Evolutionary conservation across 202 grass and related monocot species (phyloP).

Genomic region (Dendrocalamus latiflorus): DNA sequence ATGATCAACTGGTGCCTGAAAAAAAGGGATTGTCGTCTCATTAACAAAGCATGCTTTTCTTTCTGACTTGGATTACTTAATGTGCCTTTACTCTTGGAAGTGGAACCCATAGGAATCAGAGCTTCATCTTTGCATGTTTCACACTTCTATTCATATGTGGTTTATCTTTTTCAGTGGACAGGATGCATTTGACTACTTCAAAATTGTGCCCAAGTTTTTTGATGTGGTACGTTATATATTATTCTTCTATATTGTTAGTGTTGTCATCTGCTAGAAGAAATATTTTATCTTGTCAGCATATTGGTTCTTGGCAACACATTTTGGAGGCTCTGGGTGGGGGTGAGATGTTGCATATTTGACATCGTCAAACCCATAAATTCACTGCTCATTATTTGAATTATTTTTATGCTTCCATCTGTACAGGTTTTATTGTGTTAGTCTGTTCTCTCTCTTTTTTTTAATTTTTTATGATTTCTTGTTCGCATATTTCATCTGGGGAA

Average conservation of each 20-base stretch:
- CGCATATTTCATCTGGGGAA: too few relatives aligned
- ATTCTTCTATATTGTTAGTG: background rate
- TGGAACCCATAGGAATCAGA: background rate
- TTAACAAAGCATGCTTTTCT: background rate
- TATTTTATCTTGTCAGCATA: background rate
- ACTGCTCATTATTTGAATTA: background rate
- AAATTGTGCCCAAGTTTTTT: constrained; percentile 69
- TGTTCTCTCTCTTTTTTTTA: too few relatives aligned
- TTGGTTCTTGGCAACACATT: background rate
- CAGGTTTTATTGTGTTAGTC: background rate
- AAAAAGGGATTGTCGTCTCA: background rate
- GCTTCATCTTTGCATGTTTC: background rate
- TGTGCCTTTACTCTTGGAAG: background rate
- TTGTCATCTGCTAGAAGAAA: background rate
- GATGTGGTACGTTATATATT: constrained; percentile 54
- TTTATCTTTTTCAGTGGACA: constrained; percentile 55
- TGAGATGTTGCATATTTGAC: constrained; percentile 4
- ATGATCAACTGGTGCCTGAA: background rate
- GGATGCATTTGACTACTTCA: constrained; percentile 91
- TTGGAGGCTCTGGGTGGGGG: background rate
- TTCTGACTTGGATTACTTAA: background rate
- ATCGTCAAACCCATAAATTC: background rate
- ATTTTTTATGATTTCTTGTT: too few relatives aligned
- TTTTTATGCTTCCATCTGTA: background rate
- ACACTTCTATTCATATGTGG: background rate